Evolutionary conservation across 768 basidiomycete genomes (phyloP).

Genomic region (Hygrophoropsis aurantiaca): DNA sequence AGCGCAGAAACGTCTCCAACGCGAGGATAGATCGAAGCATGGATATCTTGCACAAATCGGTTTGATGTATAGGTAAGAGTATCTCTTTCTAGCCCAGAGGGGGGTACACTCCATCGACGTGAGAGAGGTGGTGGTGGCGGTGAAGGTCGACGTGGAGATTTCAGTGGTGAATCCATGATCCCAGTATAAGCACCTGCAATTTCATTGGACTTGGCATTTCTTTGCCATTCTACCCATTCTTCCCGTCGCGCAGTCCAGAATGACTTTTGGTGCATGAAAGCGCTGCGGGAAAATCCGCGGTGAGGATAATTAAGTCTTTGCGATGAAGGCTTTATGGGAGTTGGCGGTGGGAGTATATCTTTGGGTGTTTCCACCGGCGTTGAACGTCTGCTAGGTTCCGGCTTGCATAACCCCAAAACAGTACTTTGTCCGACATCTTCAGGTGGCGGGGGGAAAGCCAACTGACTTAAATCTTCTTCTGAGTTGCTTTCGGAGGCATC

Average conservation of each 20-base stretch:
- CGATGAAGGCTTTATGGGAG: constrained; percentile 9
- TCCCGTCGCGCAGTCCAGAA: constrained; percentile 62
- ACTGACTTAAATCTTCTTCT: constrained; percentile 12
- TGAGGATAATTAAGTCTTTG: constrained; percentile 49
- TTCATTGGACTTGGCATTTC: constrained; percentile 7
- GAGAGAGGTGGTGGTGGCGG: constrained; percentile 17
- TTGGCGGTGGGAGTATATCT: constrained; percentile 4
- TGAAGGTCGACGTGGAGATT: constrained; percentile 4
- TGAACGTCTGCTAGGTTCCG: constrained; percentile 20
- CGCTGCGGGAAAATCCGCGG: constrained; percentile 63
- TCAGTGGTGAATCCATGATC: constrained; percentile 10
- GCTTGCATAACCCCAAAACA: constrained; percentile 15
- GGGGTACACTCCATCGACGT: constrained; percentile 13
- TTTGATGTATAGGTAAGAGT: constrained; percentile 8
- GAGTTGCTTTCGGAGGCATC: constrained; percentile 12
- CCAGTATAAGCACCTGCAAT: constrained; percentile 28
- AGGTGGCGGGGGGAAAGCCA: constrained; percentile 11
- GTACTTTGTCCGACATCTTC: constrained; percentile 15
- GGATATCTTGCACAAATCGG: constrained; percentile 13
- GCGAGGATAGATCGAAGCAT: constrained; percentile 49
- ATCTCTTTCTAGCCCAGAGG: constrained; percentile 33
- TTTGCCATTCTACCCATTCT: constrained; percentile 43
- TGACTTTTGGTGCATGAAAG: constrained; percentile 57
- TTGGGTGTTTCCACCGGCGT: constrained; percentile 1
- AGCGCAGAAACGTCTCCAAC: constrained; percentile 60